phyloP scores from a whole-genome alignment of 2,329 filamentous ascomycete genomes.

The Claviceps africana region DNA sequence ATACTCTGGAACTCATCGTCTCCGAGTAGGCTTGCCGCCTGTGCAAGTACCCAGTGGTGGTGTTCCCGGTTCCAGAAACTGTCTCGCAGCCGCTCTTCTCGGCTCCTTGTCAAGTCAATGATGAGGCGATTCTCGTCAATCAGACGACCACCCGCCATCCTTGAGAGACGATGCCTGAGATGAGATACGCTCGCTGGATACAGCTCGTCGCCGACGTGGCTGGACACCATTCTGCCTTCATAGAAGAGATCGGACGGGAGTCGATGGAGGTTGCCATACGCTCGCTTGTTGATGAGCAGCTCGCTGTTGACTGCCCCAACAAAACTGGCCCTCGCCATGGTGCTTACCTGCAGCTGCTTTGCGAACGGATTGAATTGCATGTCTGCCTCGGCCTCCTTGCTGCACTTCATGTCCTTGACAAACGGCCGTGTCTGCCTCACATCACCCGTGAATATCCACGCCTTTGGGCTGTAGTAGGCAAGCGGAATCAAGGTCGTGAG shows the following conservation, averaged over 20 bases:
- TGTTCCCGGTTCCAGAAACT: constrained; percentile 29
- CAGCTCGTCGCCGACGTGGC: constrained; percentile 8
- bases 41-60: constrained; percentile 22
- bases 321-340: constrained; percentile 24
- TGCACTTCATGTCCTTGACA: constrained; percentile 17
- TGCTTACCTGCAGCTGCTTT: constrained; percentile 20
- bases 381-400: constrained; percentile 8
- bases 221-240: constrained; percentile 22
- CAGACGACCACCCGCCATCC: constrained; percentile 8
- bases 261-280: constrained; percentile 24
- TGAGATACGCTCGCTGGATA: constrained; percentile 16
- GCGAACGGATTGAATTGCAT: constrained; percentile 18
- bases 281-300: constrained; percentile 24
- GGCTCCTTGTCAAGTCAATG: constrained; percentile 15
- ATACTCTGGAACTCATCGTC: constrained; percentile 9
- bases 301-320: constrained; percentile 18
- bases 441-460: constrained; percentile 33
- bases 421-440: constrained; percentile 31
- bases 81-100: constrained; percentile 14
- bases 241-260: constrained; percentile 30
- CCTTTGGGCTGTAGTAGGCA: constrained; percentile 26
- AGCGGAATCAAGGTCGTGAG: constrained; percentile 30
- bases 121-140: constrained; percentile 24
- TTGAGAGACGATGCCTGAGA: constrained; percentile 17
- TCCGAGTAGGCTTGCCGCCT: constrained; percentile 15